phyloP scores from a whole-genome alignment of 1,284 basidiomycete genomes.

The Spongiforma sp. region DNA sequence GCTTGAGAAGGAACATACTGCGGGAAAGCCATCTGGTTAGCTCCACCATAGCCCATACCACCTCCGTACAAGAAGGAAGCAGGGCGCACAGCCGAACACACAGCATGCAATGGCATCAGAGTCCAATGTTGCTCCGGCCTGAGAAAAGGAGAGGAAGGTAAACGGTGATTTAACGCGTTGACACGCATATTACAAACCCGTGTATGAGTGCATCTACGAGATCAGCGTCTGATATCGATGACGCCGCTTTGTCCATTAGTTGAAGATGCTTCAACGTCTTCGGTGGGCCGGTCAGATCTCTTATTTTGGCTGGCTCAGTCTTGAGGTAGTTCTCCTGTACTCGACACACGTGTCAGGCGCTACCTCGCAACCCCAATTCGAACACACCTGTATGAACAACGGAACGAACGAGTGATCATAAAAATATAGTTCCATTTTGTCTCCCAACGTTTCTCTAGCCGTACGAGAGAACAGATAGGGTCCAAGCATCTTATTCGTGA shows the following conservation, averaged over 20 bases:
- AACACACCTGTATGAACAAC: constrained; percentile 86
- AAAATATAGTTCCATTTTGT: constrained; percentile 98
- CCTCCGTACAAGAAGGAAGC: constrained; percentile 82
- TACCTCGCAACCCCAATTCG: background rate
- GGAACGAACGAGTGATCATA: constrained; percentile 95
- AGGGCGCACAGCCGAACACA: constrained; percentile 88
- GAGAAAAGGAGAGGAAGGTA: background rate
- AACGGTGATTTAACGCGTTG: background rate
- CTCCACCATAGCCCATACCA: constrained; percentile 70
- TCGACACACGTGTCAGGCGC: constrained; percentile 5
- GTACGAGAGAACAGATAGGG: constrained; percentile 90
- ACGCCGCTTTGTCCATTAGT: constrained; percentile 87
- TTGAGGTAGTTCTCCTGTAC: constrained; percentile 90
- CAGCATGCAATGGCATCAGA: constrained; percentile 92
- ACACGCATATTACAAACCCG: constrained; percentile 58
- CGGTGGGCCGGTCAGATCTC: constrained; percentile 65
- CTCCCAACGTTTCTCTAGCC: constrained; percentile 80
- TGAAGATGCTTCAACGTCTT: constrained; percentile 75
- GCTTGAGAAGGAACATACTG: constrained; percentile 55
- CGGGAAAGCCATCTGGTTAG: constrained; percentile 78
- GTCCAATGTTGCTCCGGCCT: constrained; percentile 97
- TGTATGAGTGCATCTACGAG: constrained; percentile 95
- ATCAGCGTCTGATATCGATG: constrained; percentile 94
- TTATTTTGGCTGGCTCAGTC: constrained; percentile 70
- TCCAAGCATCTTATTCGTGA: constrained; percentile 85